A percentile compares a stretch with the other conserved stretches of the same genome.
phyloP scores from a whole-genome alignment of 371 early-diverging fungal genomes.

The Lichtheimia ornata region DNA sequence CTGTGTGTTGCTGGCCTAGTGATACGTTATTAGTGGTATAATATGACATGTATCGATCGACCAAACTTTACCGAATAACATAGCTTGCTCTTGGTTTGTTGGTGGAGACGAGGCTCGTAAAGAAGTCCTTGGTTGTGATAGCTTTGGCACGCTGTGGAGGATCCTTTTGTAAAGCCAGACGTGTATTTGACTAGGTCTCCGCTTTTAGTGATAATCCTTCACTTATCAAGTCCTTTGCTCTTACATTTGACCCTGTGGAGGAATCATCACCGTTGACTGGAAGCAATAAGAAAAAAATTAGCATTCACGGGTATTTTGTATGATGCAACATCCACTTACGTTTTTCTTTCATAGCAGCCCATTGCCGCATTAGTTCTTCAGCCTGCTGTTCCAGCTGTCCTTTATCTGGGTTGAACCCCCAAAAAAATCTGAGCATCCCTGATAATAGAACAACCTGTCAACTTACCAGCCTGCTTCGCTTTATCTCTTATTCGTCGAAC shows the following conservation, averaged over 20 bases:
- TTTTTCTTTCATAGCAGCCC: neutral
- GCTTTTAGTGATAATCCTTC: neutral
- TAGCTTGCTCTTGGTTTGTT: neutral
- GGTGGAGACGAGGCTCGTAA: neutral
- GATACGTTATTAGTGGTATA: neutral
- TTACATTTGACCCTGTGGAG: neutral
- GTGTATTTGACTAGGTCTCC: neutral
- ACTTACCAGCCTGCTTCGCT: neutral
- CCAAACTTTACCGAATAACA: neutral
- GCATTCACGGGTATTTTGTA: neutral
- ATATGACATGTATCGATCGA: neutral
- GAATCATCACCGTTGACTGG: neutral
- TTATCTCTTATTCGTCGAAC: constrained; percentile 1
- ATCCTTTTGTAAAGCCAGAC: neutral
- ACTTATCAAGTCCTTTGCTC: neutral
- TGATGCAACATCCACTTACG: neutral
- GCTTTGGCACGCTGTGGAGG: neutral
- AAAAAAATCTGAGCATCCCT: neutral
- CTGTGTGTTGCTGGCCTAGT: neutral
- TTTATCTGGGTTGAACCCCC: neutral
- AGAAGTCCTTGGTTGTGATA: neutral
- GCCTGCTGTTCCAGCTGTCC: neutral
- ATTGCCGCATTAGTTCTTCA: neutral
- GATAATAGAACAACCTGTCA: neutral
- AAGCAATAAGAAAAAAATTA: neutral